Percentiles rank a stretch among this genome's conserved stretches.
These are phyloP conservation scores for Geotrichum ghanense DNA, from an alignment of 805 yeast genomes.

Conservation along the genomic window DNA sequence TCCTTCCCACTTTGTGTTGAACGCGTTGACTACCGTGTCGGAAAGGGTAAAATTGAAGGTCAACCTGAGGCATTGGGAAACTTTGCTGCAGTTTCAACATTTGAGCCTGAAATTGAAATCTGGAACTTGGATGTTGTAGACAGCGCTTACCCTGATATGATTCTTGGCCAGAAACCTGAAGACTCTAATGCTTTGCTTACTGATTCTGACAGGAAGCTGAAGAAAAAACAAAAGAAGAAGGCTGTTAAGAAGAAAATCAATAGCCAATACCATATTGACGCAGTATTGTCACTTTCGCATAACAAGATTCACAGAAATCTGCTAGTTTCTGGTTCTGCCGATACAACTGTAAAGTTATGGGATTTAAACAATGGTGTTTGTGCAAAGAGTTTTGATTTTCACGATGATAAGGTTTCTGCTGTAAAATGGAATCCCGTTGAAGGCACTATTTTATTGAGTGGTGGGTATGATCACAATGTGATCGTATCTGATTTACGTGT, in stretches of 20 bases:
- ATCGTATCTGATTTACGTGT: constrained; percentile 72
- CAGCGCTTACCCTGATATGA: constrained; percentile 88
- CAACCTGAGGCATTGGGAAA: constrained; percentile 50
- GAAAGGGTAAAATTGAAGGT: constrained; percentile 24
- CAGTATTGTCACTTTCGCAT: constrained; percentile 78
- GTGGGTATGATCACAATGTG: constrained; percentile 88
- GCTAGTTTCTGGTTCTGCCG: constrained; percentile 91
- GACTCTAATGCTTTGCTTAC: constrained; percentile 23
- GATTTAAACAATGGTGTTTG: constrained; percentile 68
- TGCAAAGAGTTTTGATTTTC: constrained; percentile 70
- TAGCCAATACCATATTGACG: constrained; percentile 85
- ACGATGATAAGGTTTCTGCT: constrained; percentile 71
- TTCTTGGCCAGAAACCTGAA: constrained; percentile 66
- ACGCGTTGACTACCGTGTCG: constrained; percentile 54
- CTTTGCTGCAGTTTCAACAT: constrained; percentile 93
- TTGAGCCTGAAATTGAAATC: constrained; percentile 93
- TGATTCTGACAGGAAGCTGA: constrained; percentile 21
- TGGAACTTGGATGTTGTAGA: constrained; percentile 93
- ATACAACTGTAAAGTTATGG: constrained; percentile 90
- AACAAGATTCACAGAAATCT: constrained; percentile 73
- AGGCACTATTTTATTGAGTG: constrained; percentile 54
- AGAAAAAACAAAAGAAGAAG: constrained; percentile 40
- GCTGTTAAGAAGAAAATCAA: constrained; percentile 36
- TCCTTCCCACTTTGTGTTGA: constrained; percentile 95
- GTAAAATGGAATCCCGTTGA: constrained; percentile 71